Evolutionary conservation across 768 basidiomycete genomes (phyloP), one percentile per base, ranked within the genome.

Genomic region (Daedalea quercina): DNA sequence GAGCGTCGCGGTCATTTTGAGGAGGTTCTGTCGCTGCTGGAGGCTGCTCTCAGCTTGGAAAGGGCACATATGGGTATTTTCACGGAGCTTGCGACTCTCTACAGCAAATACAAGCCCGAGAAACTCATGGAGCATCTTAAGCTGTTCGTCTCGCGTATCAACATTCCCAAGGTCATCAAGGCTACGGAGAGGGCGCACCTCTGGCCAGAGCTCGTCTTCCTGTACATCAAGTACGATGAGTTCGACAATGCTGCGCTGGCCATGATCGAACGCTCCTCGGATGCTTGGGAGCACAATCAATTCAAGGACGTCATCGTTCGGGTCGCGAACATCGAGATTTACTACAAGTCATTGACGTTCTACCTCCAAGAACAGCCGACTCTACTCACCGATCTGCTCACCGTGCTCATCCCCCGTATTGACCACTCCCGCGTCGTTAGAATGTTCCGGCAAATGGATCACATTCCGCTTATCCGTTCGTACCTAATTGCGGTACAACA

Each of bases 51-150:
- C 54, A 97, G 95, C 66, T 75, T 98, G 60, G 96, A 99, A 71
- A 84, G 96, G 51, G 96, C 96, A 28, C 96, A 99, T 63, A 94
- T 95, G 93, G 95, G 95, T 58, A 94, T 98, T 67, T 98, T 97
- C 74, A 96, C 95, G 4, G 95, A 97, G 66, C 76, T 98, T 37
- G 80, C 91, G 1, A 87, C 90, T 54, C 70, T 97, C 42, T 85
- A 96, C 65, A 92, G 93, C 80, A 97, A 96, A 73, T 97, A 96
- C 70, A 81, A 82, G 67, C 94, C 94, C 1, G 87, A 87, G 58
- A 95, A 94, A 70, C 75, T 97, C 55, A 96, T 99, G 94, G 96
- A 99, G 63, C 96, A 98, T 71, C 78, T 99, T 58, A 98, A 95
- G 68, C 79, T 98, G 42, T 99, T 96, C 62, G 90, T 91, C 28